Evolutionary conservation across 129 eudicot species (phyloP), one percentile per base, ranked within the genome.

Genomic region (Centrapalus pauciflorus): DNA sequence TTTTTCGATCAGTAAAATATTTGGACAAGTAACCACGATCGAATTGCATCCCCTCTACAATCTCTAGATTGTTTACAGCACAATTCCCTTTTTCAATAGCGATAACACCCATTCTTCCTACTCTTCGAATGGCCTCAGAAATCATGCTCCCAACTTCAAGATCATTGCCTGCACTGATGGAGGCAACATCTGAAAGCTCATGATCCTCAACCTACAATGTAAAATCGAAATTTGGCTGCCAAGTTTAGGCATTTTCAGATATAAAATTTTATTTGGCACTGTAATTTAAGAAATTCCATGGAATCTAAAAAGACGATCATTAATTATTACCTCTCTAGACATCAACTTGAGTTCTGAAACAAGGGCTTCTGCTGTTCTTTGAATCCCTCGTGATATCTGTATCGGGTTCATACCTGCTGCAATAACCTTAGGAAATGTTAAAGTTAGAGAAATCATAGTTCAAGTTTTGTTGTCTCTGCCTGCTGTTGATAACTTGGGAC

Each of bases 21-120:
- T 83, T 90, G 73, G 98, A 92, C 51, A 92, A 59, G 80, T 79
- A 92, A 23, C 98, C 98, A 7, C 98, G 89, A 61, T 92, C 98
- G 61, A 88, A 92, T 27, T 83, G 80, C 96, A 93, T 88, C 48
- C 96, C 98, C 63, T 93, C 90, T 35, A 84, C 88, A 12, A 88
- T 74, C 48, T 83, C 66, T 7, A 93, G 73, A 32, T 11, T 72
- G 65, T 71, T 93, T 38, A 82, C 84, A 9, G 80, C 14, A 67
- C 24, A 34, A 60, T 84, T 85, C 12, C 98, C 98, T 77, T 82
- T 84, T 73, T 93, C 89, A 32, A 85, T 80, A 28, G 85, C 82
- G 52, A 93, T 81, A 24, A 83, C 75, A n/a, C 98, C 98, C 4
- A 48, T 67, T 61, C 87, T 76, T 37, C 98, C 98, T 25, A 93